Evolutionary conservation across 208 protist species (phyloP), one percentile per base, ranked within the genome.

Genomic region (Strigomonas galati): DNA sequence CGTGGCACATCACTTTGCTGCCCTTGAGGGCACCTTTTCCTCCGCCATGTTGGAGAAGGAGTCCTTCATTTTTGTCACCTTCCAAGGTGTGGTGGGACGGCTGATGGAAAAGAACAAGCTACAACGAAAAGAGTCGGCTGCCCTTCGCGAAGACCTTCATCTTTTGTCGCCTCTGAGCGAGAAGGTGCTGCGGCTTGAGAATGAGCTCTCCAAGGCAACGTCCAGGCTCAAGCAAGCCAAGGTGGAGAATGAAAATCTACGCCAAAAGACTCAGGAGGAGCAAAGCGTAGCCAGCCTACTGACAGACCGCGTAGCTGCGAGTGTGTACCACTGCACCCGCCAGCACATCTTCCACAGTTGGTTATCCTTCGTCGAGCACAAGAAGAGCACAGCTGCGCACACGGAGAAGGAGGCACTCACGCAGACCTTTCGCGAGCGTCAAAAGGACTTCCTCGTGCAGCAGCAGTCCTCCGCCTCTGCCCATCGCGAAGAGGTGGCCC

Each of bases 141-240:
- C 44, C 17, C 67, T 79, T 12, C 30, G 27, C 15, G 24, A 48
- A 4, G 67, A 82, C 9, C 60, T 80, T 9, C n/a, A 35, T 28
- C 55, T 76, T 12, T 43, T 85, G 9, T 52, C 72, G 2, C 72
- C 80, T 10, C 62, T 85, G 43, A 73, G 69, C 32, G 76, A 76
- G 44, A 60, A 64, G 2, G 72, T 78, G 10, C 35, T 77, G 60
- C 51, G 46, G 19, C 26, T 82, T 17, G 65, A 79, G 57, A 63
- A 71, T 14, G 40, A 63, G n/a, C 63, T 72, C 0, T 32, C 71
- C 23, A 31, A 62, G 28, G 43, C 65, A 0, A 19, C 56, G 31
- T 40, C 56, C 40, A 57, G 57, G 35, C 52, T 79, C 9, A 53
- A 76, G 26, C 62, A 49, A 1, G 31, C 24, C 9, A 66, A 73